Evolutionary conservation across 2,329 filamentous ascomycete genomes (phyloP).

Genomic region (Cercospora citrullina): DNA sequence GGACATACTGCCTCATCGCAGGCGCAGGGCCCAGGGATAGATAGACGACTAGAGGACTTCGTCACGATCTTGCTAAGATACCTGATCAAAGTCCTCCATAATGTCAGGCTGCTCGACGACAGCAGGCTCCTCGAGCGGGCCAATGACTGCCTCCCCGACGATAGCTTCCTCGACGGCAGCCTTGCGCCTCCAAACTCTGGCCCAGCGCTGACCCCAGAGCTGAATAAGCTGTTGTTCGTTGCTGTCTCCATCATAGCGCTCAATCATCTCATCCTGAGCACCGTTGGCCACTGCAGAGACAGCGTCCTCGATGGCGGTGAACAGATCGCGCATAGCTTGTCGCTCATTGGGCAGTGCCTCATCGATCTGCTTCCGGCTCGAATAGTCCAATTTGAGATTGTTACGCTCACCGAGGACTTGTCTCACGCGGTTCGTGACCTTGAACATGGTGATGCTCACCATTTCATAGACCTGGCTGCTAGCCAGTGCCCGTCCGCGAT

Average conservation of each 20-base stretch:
- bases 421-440: conserved; percentile 82
- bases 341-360: conserved; percentile 70
- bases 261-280: conserved; percentile 72
- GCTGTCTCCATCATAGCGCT: conserved; percentile 59
- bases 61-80: conserved; percentile 21
- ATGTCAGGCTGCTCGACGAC: conserved; percentile 25
- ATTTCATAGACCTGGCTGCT: conserved; percentile 84
- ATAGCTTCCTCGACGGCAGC: conserved; percentile 81
- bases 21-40: neutral
- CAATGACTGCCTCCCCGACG: conserved; percentile 57
- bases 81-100: conserved; percentile 38
- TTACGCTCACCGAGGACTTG: conserved; percentile 69
- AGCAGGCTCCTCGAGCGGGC: conserved; percentile 44
- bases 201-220: conserved; percentile 83
- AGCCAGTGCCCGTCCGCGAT: conserved; percentile 59
- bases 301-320: conserved; percentile 76
- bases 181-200: conserved; percentile 78
- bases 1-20: neutral
- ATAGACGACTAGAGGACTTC: neutral
- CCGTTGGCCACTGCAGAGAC: conserved; percentile 71
- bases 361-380: conserved; percentile 62
- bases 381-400: conserved; percentile 56
- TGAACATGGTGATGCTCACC: conserved; percentile 81
- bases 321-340: conserved; percentile 73
- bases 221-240: conserved; percentile 66